Evolutionary conservation across 169 alveolate genomes (phyloP).

Genomic region (Perkinsus marinus): DNA sequence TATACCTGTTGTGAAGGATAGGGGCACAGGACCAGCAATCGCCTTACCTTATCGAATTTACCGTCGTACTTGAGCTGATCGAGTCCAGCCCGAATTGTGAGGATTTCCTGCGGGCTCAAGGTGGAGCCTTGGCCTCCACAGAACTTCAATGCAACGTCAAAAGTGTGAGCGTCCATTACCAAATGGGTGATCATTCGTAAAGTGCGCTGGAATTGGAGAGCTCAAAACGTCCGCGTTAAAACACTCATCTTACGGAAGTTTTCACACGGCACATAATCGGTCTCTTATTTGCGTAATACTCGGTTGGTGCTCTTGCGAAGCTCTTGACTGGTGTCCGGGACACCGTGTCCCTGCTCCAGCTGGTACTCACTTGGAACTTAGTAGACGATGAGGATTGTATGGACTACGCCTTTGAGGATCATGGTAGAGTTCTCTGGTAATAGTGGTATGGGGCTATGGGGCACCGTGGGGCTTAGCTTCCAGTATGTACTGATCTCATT

Average conservation of each 20-base stretch:
- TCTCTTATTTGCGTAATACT: no score
- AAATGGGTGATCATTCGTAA: neutral
- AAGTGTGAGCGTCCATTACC: neutral
- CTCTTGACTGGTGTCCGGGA: no score
- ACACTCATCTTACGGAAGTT: neutral
- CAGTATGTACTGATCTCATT: no score
- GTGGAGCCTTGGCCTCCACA: neutral
- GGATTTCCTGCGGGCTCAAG: neutral
- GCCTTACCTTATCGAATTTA: neutral
- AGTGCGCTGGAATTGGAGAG: neutral
- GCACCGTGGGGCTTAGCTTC: neutral
- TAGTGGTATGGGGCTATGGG: neutral
- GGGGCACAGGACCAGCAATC: neutral
- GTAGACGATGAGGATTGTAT: neutral
- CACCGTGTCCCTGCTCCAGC: no score
- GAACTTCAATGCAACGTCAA: neutral
- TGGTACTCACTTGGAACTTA: neutral
- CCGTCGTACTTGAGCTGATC: neutral
- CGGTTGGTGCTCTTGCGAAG: no score
- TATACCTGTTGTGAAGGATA: neutral
- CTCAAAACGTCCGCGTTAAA: neutral
- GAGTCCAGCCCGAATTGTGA: neutral
- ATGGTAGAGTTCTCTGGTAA: neutral
- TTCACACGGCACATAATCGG: neutral
- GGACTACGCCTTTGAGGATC: neutral